A percentile compares a stretch with the other conserved stretches of the same genome.
phyloP scores from a whole-genome alignment of 108 stramenopile genomes.

The Thalassiosira profunda region DNA sequence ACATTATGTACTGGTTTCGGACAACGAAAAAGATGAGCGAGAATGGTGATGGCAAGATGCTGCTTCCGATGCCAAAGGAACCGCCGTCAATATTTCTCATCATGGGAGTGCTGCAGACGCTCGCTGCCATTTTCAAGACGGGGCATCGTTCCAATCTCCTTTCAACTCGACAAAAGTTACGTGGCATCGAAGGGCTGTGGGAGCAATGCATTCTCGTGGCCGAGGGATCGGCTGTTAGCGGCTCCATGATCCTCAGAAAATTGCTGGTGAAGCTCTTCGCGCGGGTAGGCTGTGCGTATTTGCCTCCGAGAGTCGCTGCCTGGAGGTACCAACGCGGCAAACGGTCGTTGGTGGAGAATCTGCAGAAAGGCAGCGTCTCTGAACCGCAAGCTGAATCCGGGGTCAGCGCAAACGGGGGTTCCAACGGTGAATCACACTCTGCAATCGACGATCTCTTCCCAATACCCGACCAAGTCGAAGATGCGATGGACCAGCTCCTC shows the following conservation, averaged over 20 bases:
- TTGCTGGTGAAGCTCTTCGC: slow-evolving; percentile 94
- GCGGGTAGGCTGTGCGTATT: slow-evolving; percentile 83
- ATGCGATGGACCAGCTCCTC: slow-evolving; percentile 94
- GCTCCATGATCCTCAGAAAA: slow-evolving; percentile 77
- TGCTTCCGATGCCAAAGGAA: slow-evolving; percentile 29
- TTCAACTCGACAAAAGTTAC: slow-evolving; percentile 37
- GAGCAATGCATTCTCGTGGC: slow-evolving; percentile 53
- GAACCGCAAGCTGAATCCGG: background rate
- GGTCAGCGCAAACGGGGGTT: background rate
- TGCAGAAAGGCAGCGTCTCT: slow-evolving; percentile 26
- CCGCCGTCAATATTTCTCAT: slow-evolving; percentile 55
- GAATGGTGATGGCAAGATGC: background rate
- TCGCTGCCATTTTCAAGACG: slow-evolving; percentile 76
- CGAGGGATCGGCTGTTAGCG: slow-evolving; percentile 40
- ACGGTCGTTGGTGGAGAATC: slow-evolving; percentile 85
- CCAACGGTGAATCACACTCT: background rate
- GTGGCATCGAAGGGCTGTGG: slow-evolving; percentile 56
- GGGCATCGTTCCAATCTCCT: slow-evolving; percentile 56
- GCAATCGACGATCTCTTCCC: slow-evolving; percentile 52
- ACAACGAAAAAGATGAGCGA: background rate
- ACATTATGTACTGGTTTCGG: slow-evolving; percentile 44
- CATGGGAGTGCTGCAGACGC: slow-evolving; percentile 87
- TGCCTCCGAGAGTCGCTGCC: slow-evolving; percentile 91
- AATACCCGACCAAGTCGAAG: slow-evolving; percentile 96
- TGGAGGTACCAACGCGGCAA: slow-evolving; percentile 97